phyloP scores from a whole-genome alignment of 2,329 filamentous ascomycete genomes.

The Zasmidium cellare region DNA sequence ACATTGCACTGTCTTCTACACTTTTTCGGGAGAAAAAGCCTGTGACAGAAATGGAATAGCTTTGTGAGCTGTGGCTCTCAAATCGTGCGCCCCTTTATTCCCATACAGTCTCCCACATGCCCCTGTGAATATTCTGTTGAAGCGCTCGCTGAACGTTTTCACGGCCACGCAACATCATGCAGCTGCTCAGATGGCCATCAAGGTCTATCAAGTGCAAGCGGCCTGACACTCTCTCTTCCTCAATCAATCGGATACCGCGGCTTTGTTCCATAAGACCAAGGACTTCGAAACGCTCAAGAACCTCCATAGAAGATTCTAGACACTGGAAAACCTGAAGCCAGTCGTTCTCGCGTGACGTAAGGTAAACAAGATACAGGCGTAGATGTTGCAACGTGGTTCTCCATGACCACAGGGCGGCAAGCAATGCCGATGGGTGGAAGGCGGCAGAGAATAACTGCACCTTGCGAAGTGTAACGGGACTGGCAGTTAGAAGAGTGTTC shows the following conservation, averaged over 20 bases:
- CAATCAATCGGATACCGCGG: not conserved
- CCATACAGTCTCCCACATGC: not conserved
- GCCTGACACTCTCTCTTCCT: not conserved
- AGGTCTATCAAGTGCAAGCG: not conserved
- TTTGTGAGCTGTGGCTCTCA: no score
- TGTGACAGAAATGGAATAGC: no score
- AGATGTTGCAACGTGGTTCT: not conserved
- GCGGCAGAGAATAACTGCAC: no score
- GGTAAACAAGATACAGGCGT: not conserved
- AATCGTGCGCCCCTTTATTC: no score
- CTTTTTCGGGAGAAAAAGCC: no score
- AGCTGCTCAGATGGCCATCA: not conserved
- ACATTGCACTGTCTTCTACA: no score
- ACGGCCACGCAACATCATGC: not conserved
- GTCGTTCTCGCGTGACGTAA: not conserved
- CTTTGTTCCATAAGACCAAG: not conserved
- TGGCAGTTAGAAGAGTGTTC: no score
- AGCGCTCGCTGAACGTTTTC: not conserved
- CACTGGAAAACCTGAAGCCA: not conserved
- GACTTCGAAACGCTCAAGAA: not conserved
- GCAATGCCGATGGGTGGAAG: not conserved
- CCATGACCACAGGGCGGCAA: not conserved
- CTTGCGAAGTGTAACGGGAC: no score
- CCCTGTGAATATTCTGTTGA: not conserved
- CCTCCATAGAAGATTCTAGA: not conserved